Conservation (phyloP, 2,329 filamentous ascomycete species). For the Phaeosphaeriaceae sp. region DNA sequence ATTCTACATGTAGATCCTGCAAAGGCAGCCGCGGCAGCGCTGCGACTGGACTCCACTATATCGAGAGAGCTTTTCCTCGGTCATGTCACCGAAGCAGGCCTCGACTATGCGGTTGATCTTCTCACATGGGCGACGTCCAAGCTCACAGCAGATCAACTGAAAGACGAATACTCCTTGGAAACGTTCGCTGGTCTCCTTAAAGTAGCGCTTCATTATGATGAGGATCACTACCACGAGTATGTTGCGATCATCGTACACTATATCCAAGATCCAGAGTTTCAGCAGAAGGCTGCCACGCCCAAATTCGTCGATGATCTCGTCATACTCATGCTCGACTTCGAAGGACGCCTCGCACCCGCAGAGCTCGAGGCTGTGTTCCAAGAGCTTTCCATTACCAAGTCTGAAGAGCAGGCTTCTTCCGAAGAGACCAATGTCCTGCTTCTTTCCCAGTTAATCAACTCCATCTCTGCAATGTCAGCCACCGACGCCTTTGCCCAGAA, state of each 20-base stretch:
- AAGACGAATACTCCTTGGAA: constrained; percentile 37
- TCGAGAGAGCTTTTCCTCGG: constrained; percentile 30
- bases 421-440: constrained; percentile 38
- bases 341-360: constrained; percentile 33
- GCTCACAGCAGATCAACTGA: constrained; percentile 42
- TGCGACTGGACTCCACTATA: constrained; percentile 44
- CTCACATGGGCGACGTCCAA: constrained; percentile 46
- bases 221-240: constrained; percentile 46
- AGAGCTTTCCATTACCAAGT: constrained; percentile 36
- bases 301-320: constrained; percentile 38
- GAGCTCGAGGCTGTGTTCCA: constrained; percentile 37
- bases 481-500: constrained; percentile 41
- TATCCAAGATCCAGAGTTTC: constrained; percentile 45
- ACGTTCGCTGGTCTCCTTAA: constrained; percentile 39
- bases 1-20: constrained; percentile 39
- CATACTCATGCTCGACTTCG: constrained; percentile 41
- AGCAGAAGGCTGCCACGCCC: constrained; percentile 40
- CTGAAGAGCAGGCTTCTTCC: constrained; percentile 26
- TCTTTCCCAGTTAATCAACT: constrained; percentile 41
- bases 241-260: constrained; percentile 44
- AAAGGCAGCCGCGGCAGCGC: constrained; percentile 40
- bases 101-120: constrained; percentile 46
- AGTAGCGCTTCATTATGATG: constrained; percentile 36
- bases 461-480: constrained; percentile 42
- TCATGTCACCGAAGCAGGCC: constrained; percentile 39